Conservation (phyloP, 2,329 filamentous ascomycete species). For the Pseudocercospora cruenta region DNA sequence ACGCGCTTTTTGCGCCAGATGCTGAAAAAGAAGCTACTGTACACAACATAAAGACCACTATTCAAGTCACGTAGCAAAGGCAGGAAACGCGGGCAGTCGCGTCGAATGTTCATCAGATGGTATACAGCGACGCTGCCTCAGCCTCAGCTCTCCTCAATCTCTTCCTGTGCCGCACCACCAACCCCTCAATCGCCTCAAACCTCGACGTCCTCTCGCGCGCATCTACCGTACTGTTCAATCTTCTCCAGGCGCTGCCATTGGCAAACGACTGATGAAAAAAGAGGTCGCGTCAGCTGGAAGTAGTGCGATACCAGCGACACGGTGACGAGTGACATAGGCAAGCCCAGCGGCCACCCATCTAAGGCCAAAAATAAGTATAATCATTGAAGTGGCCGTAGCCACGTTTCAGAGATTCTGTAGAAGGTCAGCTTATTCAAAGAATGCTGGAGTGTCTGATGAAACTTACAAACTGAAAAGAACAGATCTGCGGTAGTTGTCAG, state of each 20-base stretch:
- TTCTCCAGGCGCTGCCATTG: slow-evolving; percentile 1
- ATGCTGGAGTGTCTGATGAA: background rate
- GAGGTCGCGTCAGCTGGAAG: slow-evolving; percentile 15
- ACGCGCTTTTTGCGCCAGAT: no score
- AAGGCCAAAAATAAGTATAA: slow-evolving; percentile 20
- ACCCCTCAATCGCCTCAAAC: background rate
- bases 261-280: slow-evolving; percentile 17
- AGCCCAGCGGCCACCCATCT: slow-evolving; percentile 15
- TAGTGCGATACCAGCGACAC: slow-evolving; percentile 19
- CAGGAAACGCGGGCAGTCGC: no score
- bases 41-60: background rate
- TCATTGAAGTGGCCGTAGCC: slow-evolving; percentile 12
- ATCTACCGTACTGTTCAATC: background rate
- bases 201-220: background rate
- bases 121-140: background rate
- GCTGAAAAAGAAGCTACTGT: background rate
- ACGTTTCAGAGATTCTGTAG: slow-evolving; percentile 11
- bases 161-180: background rate
- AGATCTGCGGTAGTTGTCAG: background rate
- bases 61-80: no score
- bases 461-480: slow-evolving; percentile 7
- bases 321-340: slow-evolving; percentile 16
- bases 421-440: background rate
- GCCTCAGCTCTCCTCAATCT: background rate
- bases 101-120: background rate